Base-by-base conservation (phyloP, 495 filamentous ascomycete species). In the Penicillium lagena region DNA sequence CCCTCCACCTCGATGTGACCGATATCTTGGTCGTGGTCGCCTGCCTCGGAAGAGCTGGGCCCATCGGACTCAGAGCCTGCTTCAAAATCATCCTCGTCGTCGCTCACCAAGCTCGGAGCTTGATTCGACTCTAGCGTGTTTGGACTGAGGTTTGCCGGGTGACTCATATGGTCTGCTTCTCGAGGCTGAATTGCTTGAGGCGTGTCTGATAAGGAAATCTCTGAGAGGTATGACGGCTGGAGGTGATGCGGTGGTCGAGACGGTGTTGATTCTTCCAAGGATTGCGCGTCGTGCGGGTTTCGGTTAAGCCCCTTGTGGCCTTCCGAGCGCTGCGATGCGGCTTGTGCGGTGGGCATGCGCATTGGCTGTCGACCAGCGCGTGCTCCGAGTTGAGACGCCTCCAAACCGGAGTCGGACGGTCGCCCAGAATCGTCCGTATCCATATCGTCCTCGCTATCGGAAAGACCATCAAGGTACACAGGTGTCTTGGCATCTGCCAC, bases 41-140 rank as follows among this genome's bases (percentile, higher is more conserved):
- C 73, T 10, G 68, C 71, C 27, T 70, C 67, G 1, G 72, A 71
- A 1, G 67, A 66, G 22, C 60, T 60, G 2, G 66, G 62, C 12
- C 68, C 71, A 29, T 77, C 73, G 1, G 71, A 76, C 34, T 72
- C 74, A 7, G 68, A 75, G 4, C 69, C 71, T 8, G 66, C 74
- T 39, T 73, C 77, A 46, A 81, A 82, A 53, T 89, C 86, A 53
- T 86, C 83, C 42, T 81, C 85, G 58, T 90, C 85, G 61, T 96
- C 90, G 66, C 86, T 90, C 50, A 95, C 87, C 42, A 96, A 70
- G 35, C 87, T 91, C 10, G 90, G 90, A 9, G 86, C 85, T 35
- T 76, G 75, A 60, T 91, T 90, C 54, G 86, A 87, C 30, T 87
- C 79, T 29, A 84, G 68, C 7, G 88, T 89, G 49, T 88, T 79